These are phyloP conservation scores for Claviceps lovelessii DNA, from an alignment of 2,329 filamentous ascomycete genomes.

Conservation along the genomic window DNA sequence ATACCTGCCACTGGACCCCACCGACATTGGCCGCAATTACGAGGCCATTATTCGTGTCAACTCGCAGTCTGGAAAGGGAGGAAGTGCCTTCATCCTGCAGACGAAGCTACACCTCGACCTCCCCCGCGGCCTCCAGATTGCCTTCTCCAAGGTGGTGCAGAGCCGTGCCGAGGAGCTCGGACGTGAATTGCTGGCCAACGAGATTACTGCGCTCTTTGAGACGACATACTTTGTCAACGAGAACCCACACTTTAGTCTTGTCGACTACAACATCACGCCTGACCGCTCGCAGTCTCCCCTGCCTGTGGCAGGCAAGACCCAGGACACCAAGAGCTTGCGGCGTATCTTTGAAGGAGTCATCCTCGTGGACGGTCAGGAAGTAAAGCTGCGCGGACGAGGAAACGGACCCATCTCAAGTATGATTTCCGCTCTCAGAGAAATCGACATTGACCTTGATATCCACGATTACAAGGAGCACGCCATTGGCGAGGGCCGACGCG, in stretches of 20 bases:
- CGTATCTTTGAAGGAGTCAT: constrained; percentile 77
- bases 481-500: constrained; percentile 64
- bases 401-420: constrained; percentile 85
- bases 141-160: constrained; percentile 81
- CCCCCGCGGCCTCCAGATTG: constrained; percentile 80
- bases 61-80: constrained; percentile 89
- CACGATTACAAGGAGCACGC: constrained; percentile 94
- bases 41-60: constrained; percentile 97
- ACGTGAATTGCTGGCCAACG: constrained; percentile 67
- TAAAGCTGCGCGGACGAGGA: constrained; percentile 63
- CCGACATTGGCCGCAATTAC: constrained; percentile 92
- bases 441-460: constrained; percentile 81
- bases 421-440: constrained; percentile 60
- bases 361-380: constrained; percentile 66
- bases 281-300: constrained; percentile 67
- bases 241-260: constrained; percentile 70
- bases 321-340: constrained; percentile 63
- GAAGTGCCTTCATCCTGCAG: constrained; percentile 86
- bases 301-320: constrained; percentile 54
- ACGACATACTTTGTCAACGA: constrained; percentile 70
- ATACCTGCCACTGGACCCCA: constrained; percentile 83
- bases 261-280: constrained; percentile 83
- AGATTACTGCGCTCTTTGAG: constrained; percentile 83
- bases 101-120: constrained; percentile 81
- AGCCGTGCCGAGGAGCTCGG: constrained; percentile 63